Conservation (phyloP, 2,329 filamentous ascomycete genomes). For the Hymenoscyphus fraxineus region DNA sequence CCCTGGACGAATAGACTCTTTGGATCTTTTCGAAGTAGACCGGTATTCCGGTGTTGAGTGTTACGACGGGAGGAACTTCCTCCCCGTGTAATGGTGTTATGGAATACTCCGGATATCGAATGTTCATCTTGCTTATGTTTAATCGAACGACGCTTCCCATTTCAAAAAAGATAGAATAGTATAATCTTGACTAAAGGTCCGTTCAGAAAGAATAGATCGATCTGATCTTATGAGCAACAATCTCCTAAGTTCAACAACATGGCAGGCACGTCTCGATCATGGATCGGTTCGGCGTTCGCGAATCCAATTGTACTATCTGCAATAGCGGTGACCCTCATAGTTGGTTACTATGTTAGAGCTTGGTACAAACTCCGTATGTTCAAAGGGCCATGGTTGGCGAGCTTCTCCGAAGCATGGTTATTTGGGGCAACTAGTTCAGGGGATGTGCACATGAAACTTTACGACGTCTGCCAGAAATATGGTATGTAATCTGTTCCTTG, state of each 20-base stretch:
- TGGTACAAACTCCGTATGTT: not conserved
- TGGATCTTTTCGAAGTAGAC: not conserved
- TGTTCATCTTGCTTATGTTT: not conserved
- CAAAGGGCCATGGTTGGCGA: conserved; percentile 4
- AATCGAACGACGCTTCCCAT: not conserved
- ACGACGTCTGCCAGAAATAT: conserved; percentile 1
- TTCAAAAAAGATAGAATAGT: not conserved
- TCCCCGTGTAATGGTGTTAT: not conserved
- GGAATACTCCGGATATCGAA: not conserved
- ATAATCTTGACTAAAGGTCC: not conserved
- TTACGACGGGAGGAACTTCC: not conserved
- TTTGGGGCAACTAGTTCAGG: not conserved
- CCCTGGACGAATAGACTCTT: not conserved
- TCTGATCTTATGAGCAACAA: not conserved
- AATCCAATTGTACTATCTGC: not conserved
- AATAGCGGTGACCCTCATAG: not conserved
- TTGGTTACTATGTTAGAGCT: not conserved
- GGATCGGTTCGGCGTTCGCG: not conserved
- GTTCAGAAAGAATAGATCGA: not conserved
- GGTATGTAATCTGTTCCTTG: not conserved
- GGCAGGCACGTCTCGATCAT: not conserved
- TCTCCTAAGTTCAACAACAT: not conserved
- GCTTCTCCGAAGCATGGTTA: not conserved
- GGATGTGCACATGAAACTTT: not conserved
- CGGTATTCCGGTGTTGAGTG: conserved; percentile 3